Percentiles rank a stretch among this genome's conserved stretches.
These are phyloP conservation scores for Grosmannia clavigera DNA, from an alignment of 2,329 filamentous ascomycete species.

Conservation along the genomic window DNA sequence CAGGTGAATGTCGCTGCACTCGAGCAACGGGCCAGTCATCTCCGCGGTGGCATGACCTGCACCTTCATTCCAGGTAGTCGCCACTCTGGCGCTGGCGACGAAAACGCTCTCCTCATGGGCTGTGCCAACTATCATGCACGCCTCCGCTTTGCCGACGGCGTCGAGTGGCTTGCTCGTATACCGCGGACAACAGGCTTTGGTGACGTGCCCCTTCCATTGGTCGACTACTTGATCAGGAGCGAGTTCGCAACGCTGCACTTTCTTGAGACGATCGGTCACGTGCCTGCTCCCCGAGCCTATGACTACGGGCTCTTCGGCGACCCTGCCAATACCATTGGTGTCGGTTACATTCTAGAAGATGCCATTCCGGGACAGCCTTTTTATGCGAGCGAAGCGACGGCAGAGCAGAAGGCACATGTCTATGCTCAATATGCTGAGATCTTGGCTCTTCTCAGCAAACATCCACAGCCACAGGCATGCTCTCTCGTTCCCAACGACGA, in stretches of 20 bases:
- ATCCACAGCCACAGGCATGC: not conserved
- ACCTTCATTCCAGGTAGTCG: no score
- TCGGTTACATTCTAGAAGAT: conserved; percentile 4
- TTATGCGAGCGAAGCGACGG: not conserved
- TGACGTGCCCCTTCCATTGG: not conserved
- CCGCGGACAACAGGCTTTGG: not conserved
- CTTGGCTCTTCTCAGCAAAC: not conserved
- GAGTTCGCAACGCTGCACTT: conserved; percentile 6
- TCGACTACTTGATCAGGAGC: conserved; percentile 2
- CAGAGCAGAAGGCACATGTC: not conserved
- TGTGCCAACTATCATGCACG: conserved; percentile 5
- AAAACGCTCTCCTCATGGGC: not conserved
- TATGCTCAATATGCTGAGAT: conserved; percentile 3
- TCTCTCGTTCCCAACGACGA: not conserved
- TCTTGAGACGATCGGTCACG: not conserved
- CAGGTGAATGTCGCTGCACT: no score
- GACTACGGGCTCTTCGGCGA: not conserved
- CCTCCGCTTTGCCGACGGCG: conserved; percentile 4
- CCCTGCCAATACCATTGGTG: not conserved
- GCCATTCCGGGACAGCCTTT: conserved; percentile 4
- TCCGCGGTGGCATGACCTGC: no score
- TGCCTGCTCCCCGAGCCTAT: not conserved
- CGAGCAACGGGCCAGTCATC: no score
- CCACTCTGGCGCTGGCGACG: not conserved
- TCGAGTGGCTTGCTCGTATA: conserved; percentile 4